Evolutionary conservation across 257 asterid species (phyloP), one percentile per base, ranked within the genome.

Genomic region (Nicotiana paniculata): DNA sequence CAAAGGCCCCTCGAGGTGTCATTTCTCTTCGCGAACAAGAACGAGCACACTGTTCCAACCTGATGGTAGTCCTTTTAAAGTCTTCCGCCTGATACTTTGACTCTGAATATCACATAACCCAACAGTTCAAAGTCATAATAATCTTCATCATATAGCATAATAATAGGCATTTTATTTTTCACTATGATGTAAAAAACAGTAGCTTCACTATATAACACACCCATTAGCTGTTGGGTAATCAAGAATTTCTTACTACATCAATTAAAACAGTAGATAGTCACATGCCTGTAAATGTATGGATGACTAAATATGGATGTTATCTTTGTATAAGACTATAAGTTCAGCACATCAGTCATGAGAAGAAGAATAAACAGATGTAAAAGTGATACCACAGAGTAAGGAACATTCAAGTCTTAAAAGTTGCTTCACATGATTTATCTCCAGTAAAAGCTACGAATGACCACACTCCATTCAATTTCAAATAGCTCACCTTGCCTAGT

Each of bases 41-140:
- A 83, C 83, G 93, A 80, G 90, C 91, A 77, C 90, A 89, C 81
- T 94, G 98, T 82, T 94, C 99, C 91, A 96, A 80, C 87, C 97
- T 92, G 86, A 92, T 87, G 87, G 92, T 88, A 85, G 96, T 88
- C 93, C 89, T 93, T 89, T 93, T 94, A 81, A 94, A 81, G 30
- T 88, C 97, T 77, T 92, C 98, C 21, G 83, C 86, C 86, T 89
- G 92, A 85, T 89, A 96, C 80, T 90, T 88, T 48, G 93, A 87
- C 81, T 86, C 98, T 94, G 96, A 82, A 53, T 24, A 74, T 65
- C 75, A 37, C 37, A 86, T 84, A 82, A 17, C 67, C 75, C 78
- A 79, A 54, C 51, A 66, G 48, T 18, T 81, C 55, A 81, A 75
- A 8, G 11, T 17, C 55, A 80, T 63, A 13, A 33, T 62, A 75